Evolutionary conservation across 75 land plant species (phyloP).

Genomic region (Sequoia sempervirens): DNA sequence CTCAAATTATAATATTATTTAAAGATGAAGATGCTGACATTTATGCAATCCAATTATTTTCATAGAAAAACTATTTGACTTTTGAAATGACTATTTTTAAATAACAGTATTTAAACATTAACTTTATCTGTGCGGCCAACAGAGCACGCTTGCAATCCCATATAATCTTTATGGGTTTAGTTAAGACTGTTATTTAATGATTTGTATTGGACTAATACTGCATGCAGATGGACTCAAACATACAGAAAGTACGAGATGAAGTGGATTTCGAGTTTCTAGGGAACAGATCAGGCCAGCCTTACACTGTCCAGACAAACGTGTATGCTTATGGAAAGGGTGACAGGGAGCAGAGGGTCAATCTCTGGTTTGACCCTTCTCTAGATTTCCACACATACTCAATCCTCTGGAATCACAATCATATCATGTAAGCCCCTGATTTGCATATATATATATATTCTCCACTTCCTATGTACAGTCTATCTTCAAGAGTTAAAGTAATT

Average conservation of each 20-base stretch:
- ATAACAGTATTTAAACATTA: no score
- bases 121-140: no score
- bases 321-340: slow-evolving; percentile 52
- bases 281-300: slow-evolving; percentile 20
- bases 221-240: slow-evolving; percentile 1
- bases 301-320: slow-evolving; percentile 59
- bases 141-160: no score
- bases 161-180: background rate
- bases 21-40: no score
- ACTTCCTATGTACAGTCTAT: no score
- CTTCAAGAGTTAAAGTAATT: no score
- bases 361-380: slow-evolving; percentile 60
- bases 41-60: no score
- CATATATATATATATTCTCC: no score
- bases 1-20: no score
- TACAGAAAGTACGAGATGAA: background rate
- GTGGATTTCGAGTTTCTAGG: slow-evolving; percentile 9
- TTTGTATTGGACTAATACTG: no score
- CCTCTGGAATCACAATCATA: slow-evolving; percentile 37
- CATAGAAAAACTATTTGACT: no score
- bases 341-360: slow-evolving; percentile 56
- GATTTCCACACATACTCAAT: slow-evolving; percentile 53
- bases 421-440: slow-evolving; percentile 28
- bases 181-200: slow-evolving; percentile 9
- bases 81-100: no score